These are phyloP conservation scores for Paecilomyces fulvus DNA, from an alignment of 2,329 filamentous ascomycete species.

Conservation along the genomic window DNA sequence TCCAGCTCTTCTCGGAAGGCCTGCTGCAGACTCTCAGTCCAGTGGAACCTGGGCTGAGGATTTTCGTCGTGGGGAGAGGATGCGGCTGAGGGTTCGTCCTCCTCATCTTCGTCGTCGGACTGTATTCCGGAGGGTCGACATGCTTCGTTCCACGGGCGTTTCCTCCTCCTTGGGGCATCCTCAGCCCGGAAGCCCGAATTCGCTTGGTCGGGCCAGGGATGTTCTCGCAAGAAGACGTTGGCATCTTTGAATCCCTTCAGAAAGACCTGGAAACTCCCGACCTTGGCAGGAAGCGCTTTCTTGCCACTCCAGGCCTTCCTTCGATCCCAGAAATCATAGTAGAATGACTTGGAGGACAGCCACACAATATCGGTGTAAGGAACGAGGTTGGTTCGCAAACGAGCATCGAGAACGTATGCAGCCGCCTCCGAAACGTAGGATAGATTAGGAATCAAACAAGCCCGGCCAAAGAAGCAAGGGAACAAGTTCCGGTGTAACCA, in stretches of 20 bases:
- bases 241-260: conserved; percentile 95
- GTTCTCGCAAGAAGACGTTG: conserved; percentile 85
- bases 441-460: conserved; percentile 92
- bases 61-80: conserved; percentile 40
- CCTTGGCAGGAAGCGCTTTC: conserved; percentile 78
- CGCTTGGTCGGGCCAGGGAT: conserved; percentile 94
- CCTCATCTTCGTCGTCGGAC: conserved; percentile 55
- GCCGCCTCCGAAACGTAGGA: conserved; percentile 97
- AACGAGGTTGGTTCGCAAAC: conserved; percentile 82
- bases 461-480: conserved; percentile 91
- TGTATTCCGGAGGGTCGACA: conserved; percentile 61
- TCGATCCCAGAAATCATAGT: conserved; percentile 96
- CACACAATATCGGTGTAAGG: conserved; percentile 94
- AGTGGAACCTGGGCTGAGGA: conserved; percentile 54
- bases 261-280: conserved; percentile 95
- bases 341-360: conserved; percentile 92
- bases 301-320: conserved; percentile 79
- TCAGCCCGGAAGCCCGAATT: conserved; percentile 58
- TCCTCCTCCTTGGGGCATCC: conserved; percentile 58
- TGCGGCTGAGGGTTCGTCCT: conserved; percentile 29
- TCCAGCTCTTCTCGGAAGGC: conserved; percentile 92
- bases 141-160: conserved; percentile 68
- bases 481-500: conserved; percentile 98
- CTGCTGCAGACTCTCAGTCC: conserved; percentile 83
- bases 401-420: conserved; percentile 86